These are phyloP conservation scores for Loxodes magnus DNA, from an alignment of 73 alveolate species.

Conservation along the genomic window DNA sequence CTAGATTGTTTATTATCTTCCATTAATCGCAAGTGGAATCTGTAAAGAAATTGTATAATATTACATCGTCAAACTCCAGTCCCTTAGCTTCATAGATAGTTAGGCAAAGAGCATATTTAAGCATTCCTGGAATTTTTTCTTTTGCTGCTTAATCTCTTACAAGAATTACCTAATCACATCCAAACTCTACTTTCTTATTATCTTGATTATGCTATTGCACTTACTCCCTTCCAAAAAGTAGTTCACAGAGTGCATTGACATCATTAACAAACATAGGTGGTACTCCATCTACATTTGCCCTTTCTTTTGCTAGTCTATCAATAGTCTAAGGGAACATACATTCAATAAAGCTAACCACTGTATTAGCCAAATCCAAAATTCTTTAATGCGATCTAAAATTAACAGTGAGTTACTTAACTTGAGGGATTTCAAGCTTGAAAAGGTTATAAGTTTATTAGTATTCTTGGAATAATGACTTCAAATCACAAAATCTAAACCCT, in stretches of 20 bases:
- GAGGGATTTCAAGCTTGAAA: constrained; percentile 6
- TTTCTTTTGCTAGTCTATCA: constrained; percentile 10
- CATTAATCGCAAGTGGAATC: constrained; percentile 16
- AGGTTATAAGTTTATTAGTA: constrained; percentile 34
- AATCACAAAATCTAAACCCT: constrained; percentile 49
- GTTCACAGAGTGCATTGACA: neutral
- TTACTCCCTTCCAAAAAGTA: neutral
- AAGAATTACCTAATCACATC: constrained; percentile 64
- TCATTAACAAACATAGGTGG: constrained; percentile 10
- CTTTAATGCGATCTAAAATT: constrained; percentile 16
- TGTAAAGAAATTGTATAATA: constrained; percentile 53
- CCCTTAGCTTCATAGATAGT: constrained; percentile 78
- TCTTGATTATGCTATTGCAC: neutral
- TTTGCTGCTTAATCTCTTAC: constrained; percentile 60
- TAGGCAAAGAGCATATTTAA: constrained; percentile 45
- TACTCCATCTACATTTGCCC: constrained; percentile 10
- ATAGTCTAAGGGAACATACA: constrained; percentile 17
- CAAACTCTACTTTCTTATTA: constrained; percentile 31
- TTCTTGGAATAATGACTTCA: constrained; percentile 32
- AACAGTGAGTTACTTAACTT: constrained; percentile 30
- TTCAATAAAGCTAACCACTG: constrained; percentile 9
- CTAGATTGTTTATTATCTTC: constrained; percentile 28
- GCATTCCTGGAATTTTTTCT: constrained; percentile 30
- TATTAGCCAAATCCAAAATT: constrained; percentile 10
- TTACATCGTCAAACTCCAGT: constrained; percentile 68